phyloP scores from a whole-genome alignment of 2,329 filamentous ascomycete genomes.

The Neonectria ditissima region DNA sequence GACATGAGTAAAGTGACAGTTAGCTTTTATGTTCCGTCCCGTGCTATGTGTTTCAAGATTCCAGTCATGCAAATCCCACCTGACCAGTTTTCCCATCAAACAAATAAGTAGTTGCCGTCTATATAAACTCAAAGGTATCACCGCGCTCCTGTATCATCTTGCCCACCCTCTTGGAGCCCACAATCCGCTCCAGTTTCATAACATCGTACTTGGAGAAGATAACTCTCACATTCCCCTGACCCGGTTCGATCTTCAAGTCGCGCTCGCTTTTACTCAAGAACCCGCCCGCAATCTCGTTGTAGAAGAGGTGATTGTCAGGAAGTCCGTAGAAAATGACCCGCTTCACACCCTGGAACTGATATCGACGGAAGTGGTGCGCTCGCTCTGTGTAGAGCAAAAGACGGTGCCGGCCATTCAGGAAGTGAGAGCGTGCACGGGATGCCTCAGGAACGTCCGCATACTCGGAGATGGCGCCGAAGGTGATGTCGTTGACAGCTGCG shows the following conservation, averaged over 20 bases:
- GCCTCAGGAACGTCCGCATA: conserved; percentile 85
- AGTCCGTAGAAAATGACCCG: conserved; percentile 90
- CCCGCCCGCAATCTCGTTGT: conserved; percentile 78
- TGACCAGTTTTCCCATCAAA: neutral
- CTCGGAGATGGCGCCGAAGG: conserved; percentile 85
- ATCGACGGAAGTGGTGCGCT: conserved; percentile 96
- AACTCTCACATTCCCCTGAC: conserved; percentile 68
- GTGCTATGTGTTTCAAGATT: conserved; percentile 25
- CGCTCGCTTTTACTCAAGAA: conserved; percentile 72
- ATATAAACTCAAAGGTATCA: conserved; percentile 97
- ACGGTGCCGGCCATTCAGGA: conserved; percentile 83
- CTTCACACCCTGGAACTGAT: conserved; percentile 83
- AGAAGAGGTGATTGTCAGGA: conserved; percentile 88
- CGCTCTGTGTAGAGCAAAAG: conserved; percentile 93
- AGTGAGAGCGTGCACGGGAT: conserved; percentile 87
- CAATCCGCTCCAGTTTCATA: conserved; percentile 88
- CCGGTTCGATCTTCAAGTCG: conserved; percentile 66
- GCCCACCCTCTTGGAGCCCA: conserved; percentile 82
- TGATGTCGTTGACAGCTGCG: conserved; percentile 62
- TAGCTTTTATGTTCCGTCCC: conserved; percentile 29
- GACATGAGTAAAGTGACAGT: conserved; percentile 13
- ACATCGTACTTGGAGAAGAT: conserved; percentile 92
- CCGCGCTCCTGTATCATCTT: conserved; percentile 86
- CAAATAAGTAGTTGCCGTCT: conserved; percentile 44
- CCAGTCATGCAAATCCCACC: conserved; percentile 5